These are phyloP conservation scores for Yamadazyma kanchanaburiensis DNA, from an alignment of 1,139 yeast genomes.

Conservation along the genomic window DNA sequence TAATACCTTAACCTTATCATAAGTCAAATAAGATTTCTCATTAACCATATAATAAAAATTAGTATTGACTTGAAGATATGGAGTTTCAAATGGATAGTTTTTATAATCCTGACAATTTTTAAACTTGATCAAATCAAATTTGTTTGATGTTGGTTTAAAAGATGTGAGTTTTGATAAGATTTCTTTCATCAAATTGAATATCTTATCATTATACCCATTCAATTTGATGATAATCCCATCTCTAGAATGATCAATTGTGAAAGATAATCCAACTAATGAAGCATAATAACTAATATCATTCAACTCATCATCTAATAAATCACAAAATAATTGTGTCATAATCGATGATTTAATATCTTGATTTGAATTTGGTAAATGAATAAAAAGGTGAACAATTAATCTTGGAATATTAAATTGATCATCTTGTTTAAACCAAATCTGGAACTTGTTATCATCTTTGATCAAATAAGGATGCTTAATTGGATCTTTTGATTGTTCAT, in stretches of 20 bases:
- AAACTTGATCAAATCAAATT: constrained; percentile 68
- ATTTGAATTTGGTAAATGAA: constrained; percentile 65
- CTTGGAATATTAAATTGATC: constrained; percentile 89
- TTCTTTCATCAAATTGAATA: constrained; percentile 57
- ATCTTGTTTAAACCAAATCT: constrained; percentile 87
- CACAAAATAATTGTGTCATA: constrained; percentile 59
- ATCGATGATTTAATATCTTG: constrained; percentile 56
- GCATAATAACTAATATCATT: constrained; percentile 84
- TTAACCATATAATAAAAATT: constrained; percentile 61
- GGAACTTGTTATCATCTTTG: constrained; percentile 28
- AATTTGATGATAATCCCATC: constrained; percentile 71
- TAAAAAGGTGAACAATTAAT: constrained; percentile 61
- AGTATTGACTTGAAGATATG: constrained; percentile 70
- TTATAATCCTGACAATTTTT: constrained; percentile 58
- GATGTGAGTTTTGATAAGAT: constrained; percentile 50
- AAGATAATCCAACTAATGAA: constrained; percentile 70
- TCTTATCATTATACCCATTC: constrained; percentile 81
- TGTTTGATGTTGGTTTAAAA: constrained; percentile 51
- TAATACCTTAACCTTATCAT: constrained; percentile 57
- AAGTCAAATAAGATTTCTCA: constrained; percentile 65
- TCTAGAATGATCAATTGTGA: constrained; percentile 54
- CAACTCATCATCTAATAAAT: constrained; percentile 70
- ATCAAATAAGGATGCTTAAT: constrained; percentile 36
- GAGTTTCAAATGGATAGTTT: constrained; percentile 72
- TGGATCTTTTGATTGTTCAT: constrained; percentile 42